Evolutionary conservation across 805 yeast genomes (phyloP).

Genomic region (Cyberlindnera veronae): DNA sequence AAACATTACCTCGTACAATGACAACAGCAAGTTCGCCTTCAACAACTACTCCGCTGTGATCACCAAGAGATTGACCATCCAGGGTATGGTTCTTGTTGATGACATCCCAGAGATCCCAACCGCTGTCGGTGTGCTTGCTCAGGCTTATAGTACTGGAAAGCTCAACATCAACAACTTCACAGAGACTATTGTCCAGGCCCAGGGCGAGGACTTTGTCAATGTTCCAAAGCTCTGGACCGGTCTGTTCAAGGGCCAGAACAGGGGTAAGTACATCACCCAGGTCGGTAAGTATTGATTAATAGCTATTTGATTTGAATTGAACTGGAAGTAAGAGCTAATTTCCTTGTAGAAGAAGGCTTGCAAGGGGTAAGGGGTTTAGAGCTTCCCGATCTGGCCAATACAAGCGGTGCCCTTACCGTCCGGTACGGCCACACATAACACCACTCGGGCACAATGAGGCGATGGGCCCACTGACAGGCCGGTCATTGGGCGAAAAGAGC

Average conservation of each 20-base stretch:
- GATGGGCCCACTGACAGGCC: too few species aligned
- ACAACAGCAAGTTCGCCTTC: constrained; percentile 31
- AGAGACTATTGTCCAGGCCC: constrained; percentile 39
- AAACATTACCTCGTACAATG: constrained; percentile 55
- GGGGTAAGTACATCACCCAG: constrained; percentile 50
- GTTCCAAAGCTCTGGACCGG: constrained; percentile 48
- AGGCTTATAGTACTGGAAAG: constrained; percentile 39
- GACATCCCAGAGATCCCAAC: constrained; percentile 34
- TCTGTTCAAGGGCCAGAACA: constrained; percentile 42
- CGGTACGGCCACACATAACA: too few species aligned
- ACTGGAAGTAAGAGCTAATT: too few species aligned
- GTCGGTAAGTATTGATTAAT: constrained; percentile 13
- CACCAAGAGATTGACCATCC: constrained; percentile 46
- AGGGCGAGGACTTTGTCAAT: constrained; percentile 38
- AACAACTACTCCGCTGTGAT: constrained; percentile 42
- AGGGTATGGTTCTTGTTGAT: constrained; percentile 53
- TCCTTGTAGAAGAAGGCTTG: too few species aligned
- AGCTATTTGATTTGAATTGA: too few species aligned
- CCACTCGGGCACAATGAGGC: too few species aligned
- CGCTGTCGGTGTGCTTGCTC: constrained; percentile 35
- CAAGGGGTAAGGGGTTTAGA: too few species aligned
- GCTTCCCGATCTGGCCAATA: too few species aligned
- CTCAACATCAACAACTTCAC: constrained; percentile 35
- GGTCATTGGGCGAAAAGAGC: too few species aligned
- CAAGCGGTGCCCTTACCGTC: too few species aligned